Conservation (phyloP, 805 yeast genomes). For the Metschnikowia cubensis region DNA sequence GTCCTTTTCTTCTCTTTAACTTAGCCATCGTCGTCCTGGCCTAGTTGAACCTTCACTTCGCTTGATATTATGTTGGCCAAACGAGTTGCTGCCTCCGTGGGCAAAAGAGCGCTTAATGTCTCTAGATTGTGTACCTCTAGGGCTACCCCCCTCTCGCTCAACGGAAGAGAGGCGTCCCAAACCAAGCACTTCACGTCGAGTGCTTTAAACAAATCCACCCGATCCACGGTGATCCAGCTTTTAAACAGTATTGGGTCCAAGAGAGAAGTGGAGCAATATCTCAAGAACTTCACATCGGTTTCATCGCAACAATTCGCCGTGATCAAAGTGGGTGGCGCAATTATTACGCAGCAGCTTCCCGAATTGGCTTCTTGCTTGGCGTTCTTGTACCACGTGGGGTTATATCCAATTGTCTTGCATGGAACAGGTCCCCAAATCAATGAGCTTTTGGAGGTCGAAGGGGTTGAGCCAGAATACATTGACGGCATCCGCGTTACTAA, state of each 20-base stretch:
- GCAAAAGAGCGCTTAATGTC: constrained; percentile 9
- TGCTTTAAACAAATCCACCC: constrained; percentile 48
- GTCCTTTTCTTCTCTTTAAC: neutral
- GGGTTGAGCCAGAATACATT: constrained; percentile 91
- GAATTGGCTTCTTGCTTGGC: constrained; percentile 95
- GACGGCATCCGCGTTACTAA: constrained; percentile 98
- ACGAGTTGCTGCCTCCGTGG: constrained; percentile 7
- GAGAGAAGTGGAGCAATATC: constrained; percentile 96
- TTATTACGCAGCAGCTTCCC: constrained; percentile 88
- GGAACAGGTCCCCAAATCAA: constrained; percentile 99
- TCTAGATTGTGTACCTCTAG: neutral
- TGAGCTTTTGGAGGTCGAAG: constrained; percentile 86
- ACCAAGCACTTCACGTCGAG: constrained; percentile 8
- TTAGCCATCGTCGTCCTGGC: neutral
- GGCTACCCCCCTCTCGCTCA: neutral
- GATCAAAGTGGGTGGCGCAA: constrained; percentile 98
- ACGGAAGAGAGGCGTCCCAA: neutral
- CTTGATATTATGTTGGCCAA: constrained; percentile 12
- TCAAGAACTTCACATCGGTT: constrained; percentile 94
- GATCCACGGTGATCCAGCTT: constrained; percentile 93
- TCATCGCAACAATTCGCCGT: constrained; percentile 97
- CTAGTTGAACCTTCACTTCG: neutral
- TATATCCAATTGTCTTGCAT: constrained; percentile 93
- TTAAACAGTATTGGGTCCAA: constrained; percentile 95
- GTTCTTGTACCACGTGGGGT: constrained; percentile 93